Percentiles rank a stretch among this genome's conserved stretches.
These are phyloP conservation scores for Trichopus zeylanicus DNA, from an alignment of 116 monocot genomes.

Conservation along the genomic window DNA sequence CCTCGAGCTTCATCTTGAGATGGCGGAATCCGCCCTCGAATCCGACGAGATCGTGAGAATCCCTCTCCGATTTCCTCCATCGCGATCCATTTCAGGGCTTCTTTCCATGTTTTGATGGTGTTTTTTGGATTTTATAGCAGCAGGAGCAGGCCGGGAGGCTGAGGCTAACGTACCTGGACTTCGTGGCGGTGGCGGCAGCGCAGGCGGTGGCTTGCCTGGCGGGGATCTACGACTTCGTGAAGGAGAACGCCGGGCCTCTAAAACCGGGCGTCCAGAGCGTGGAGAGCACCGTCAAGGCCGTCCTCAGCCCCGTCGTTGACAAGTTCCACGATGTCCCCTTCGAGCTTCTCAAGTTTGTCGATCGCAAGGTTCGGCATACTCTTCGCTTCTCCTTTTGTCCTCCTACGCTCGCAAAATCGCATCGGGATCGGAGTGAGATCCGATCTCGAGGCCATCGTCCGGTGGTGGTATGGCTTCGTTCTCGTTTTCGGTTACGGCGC, in stretches of 20 bases:
- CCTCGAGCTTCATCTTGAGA: not conserved
- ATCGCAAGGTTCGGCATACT: slow-evolving; percentile 52
- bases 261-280: slow-evolving; percentile 61
- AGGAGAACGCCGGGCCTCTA: slow-evolving; percentile 69
- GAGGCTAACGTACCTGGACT: slow-evolving; percentile 63
- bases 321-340: slow-evolving; percentile 57
- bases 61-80: not conserved
- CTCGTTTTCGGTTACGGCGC: no score
- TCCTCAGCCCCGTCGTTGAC: slow-evolving; percentile 71
- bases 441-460: no score
- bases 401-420: not conserved
- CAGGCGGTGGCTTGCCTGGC: slow-evolving; percentile 52
- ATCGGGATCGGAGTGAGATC: not conserved
- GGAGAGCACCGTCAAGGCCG: slow-evolving; percentile 61
- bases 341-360: slow-evolving; percentile 73
- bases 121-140: not conserved
- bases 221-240: slow-evolving; percentile 54
- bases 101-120: not conserved
- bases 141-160: slow-evolving; percentile 16
- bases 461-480: no score
- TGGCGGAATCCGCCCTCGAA: slow-evolving; percentile 22
- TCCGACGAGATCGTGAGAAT: slow-evolving; percentile 13
- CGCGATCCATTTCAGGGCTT: not conserved
- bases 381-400: not conserved
- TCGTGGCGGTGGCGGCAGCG: slow-evolving; percentile 58